Conservation (phyloP, 768 basidiomycete genomes). For the Xerocomus potaroensis region DNA sequence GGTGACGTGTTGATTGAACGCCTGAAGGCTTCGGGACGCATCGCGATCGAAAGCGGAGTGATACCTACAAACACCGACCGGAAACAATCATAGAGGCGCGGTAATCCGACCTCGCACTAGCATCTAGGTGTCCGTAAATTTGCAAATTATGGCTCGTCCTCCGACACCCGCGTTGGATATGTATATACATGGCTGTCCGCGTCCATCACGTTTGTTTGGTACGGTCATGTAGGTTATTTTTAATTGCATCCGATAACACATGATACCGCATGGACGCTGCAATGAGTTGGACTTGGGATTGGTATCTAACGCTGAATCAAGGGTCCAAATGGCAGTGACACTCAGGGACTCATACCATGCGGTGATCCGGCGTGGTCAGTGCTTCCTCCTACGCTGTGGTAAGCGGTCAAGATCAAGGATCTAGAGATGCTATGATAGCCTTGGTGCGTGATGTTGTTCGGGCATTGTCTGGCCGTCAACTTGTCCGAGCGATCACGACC, state of each 20-base stretch:
- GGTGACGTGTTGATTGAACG: slow-evolving; percentile 73
- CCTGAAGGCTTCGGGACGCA: slow-evolving; percentile 51
- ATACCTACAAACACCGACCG: slow-evolving; percentile 8
- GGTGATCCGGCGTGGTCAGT: background rate
- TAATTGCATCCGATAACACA: background rate
- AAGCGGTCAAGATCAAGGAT: background rate
- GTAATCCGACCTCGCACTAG: background rate
- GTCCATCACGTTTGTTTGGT: background rate
- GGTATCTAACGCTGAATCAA: background rate
- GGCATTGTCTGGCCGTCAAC: slow-evolving; percentile 3
- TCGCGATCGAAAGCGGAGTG: slow-evolving; percentile 55
- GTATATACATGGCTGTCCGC: background rate
- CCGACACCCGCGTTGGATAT: background rate
- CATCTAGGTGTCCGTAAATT: background rate
- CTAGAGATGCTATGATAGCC: background rate
- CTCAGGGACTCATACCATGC: background rate
- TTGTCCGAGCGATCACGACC: background rate
- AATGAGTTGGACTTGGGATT: background rate
- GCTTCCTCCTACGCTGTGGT: background rate
- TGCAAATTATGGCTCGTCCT: background rate
- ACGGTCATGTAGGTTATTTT: background rate
- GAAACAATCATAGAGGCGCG: slow-evolving; percentile 9
- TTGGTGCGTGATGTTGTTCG: background rate
- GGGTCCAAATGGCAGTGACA: background rate
- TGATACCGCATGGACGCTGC: background rate